These are phyloP conservation scores for Puccinia novopanici DNA, from an alignment of 1,284 basidiomycete species.

Conservation along the genomic window DNA sequence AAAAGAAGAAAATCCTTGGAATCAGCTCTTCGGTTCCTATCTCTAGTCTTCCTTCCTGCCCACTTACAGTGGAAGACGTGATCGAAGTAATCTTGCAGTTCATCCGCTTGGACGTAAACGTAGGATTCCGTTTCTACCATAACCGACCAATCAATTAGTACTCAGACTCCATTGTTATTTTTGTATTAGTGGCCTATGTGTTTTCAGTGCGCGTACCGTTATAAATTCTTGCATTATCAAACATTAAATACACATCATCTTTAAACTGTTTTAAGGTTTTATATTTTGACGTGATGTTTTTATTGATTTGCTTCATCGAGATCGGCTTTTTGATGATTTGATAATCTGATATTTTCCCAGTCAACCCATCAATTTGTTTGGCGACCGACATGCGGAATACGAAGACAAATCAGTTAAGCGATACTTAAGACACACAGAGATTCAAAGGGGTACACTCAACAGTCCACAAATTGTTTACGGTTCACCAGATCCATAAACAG, in stretches of 20 bases:
- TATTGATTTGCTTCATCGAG: conserved; percentile 58
- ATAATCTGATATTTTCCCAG: conserved; percentile 31
- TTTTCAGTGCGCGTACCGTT: conserved; percentile 52
- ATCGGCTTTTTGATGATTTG: conserved; percentile 59
- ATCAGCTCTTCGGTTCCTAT: not conserved
- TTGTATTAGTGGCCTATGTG: too few species aligned
- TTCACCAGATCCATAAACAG: conserved; percentile 49
- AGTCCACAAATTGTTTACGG: conserved; percentile 51
- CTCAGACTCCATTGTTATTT: too few species aligned
- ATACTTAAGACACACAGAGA: not conserved
- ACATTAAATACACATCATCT: conserved; percentile 59
- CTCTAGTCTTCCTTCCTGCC: not conserved
- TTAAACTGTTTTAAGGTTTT: conserved; percentile 56
- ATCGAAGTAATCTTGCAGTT: conserved; percentile 51
- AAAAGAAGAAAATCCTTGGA: not conserved
- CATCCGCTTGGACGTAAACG: conserved; percentile 51
- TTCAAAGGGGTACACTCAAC: conserved; percentile 27
- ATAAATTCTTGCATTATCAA: conserved; percentile 59
- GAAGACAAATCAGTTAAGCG: not conserved
- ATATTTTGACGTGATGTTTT: conserved; percentile 58
- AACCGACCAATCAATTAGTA: conserved; percentile 3
- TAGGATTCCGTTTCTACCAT: conserved; percentile 47
- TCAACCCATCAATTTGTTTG: not conserved
- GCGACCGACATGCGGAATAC: not conserved
- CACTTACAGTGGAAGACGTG: conserved; percentile 50